Base-by-base conservation (phyloP, 495 filamentous ascomycete species). In the Pseudoneurospora amorphoporcata region DNA sequence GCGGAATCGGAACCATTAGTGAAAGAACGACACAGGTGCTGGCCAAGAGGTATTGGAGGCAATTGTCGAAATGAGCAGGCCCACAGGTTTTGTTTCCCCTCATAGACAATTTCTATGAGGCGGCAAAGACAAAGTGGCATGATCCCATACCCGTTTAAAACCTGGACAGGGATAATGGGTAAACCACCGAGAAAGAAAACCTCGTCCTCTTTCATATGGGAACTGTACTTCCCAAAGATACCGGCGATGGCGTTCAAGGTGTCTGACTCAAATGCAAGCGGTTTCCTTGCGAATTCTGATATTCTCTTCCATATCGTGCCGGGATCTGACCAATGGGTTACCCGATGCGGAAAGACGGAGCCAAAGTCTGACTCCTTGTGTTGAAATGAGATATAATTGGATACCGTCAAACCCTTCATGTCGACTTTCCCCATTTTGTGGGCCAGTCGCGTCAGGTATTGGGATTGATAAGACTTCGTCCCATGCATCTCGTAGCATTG, bases 401-500 rank as follows among this genome's bases (percentile, higher is more conserved):
- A 73, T 1, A n/a, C n/a, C n/a, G 3, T 65, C 42, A 3, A 68
- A 35, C 2, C 8, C 23, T 1, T 14, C 9, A 14, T 53, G 8
- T 2, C 3, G 14, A n/a, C 41, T 14, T 9, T 53, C 9, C 4
- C 8, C 19, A 8, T 43, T 4, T 10, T 1, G 8, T 6, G 19
- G 29, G 29, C 1, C 23, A 7, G 6, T 2, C 29, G 1, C 23
- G 2, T 14, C 23, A 61, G 6, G 12, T 8, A 61, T 32, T 3
- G 68, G 72, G 5, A 53, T 0, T 9, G 69, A 42, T 1, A 73
- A 23, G 3, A 38, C 70, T 42, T 81, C 79, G 29, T 29, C 45
- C 76, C 75, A 39, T 75, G 65, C 71, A 75, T 79, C 12, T 69
- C 72, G 9, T 75, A 69, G 73, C 81, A 84, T 35, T 83, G 77